Percentiles rank a stretch among this genome's conserved stretches.
Evolutionary conservation across 192 early-diverging fungal species (phyloP).

Genomic region (Radiomyces spectabilis): DNA sequence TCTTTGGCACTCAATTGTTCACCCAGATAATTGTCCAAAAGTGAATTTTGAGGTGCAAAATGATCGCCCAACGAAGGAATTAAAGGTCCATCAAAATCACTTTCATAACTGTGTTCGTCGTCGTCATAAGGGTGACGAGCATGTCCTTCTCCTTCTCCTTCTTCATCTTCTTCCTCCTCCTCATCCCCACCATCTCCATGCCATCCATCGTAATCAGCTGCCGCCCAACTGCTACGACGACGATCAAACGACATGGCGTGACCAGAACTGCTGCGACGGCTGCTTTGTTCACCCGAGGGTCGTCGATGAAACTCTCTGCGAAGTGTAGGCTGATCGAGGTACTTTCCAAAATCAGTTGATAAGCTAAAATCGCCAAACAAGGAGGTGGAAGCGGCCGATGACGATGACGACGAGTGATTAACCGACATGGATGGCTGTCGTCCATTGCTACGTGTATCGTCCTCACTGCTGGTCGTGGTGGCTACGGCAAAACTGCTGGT

Average conservation of each 20-base stretch:
- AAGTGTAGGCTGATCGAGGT: background rate
- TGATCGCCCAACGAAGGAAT: conserved; percentile 23
- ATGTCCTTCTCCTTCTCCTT: background rate
- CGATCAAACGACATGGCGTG: background rate
- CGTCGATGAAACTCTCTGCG: background rate
- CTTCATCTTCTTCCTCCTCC: conserved; percentile 1
- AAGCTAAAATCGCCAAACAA: conserved; percentile 23
- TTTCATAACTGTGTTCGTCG: conserved; percentile 18
- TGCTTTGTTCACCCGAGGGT: background rate
- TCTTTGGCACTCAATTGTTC: conserved; percentile 27
- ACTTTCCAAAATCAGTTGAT: conserved; percentile 17
- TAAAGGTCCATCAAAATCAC: conserved; percentile 16
- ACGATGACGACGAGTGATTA: background rate
- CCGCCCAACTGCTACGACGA: background rate
- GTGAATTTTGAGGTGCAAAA: conserved; percentile 28
- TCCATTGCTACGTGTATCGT: background rate
- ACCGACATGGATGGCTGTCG: conserved; percentile 3
- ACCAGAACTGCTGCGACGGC: too few relatives aligned
- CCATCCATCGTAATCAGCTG: background rate
- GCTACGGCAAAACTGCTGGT: background rate
- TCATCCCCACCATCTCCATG: background rate
- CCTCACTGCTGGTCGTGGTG: background rate
- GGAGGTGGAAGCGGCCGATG: conserved; percentile 7
- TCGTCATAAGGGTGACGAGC: conserved; percentile 13
- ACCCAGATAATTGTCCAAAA: conserved; percentile 18